phyloP scores from a whole-genome alignment of 140 eudicot species.

The Flaveria floridana region DNA sequence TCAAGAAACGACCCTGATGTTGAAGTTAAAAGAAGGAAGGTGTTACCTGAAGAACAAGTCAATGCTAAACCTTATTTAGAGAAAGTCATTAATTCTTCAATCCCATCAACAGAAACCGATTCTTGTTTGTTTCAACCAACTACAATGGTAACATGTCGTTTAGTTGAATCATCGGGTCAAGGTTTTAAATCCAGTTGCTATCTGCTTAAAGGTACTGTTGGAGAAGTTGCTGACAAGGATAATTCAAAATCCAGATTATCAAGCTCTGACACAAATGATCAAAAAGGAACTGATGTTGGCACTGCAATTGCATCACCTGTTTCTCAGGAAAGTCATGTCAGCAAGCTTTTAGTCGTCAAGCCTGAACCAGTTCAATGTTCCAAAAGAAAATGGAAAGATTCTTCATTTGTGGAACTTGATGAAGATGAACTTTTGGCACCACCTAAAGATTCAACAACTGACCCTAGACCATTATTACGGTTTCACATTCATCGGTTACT shows the following conservation, averaged over 20 bases:
- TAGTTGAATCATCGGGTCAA: slow-evolving; percentile 74
- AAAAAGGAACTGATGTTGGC: slow-evolving; percentile 43
- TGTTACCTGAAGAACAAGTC: slow-evolving; percentile 54
- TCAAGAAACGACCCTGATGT: slow-evolving; percentile 34
- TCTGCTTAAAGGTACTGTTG: slow-evolving; percentile 54
- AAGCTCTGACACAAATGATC: slow-evolving; percentile 52
- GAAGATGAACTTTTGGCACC: slow-evolving; percentile 48
- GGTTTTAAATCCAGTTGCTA: slow-evolving; percentile 77
- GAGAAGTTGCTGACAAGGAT: slow-evolving; percentile 31
- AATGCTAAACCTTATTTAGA: slow-evolving; percentile 43
- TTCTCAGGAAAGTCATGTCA: slow-evolving; percentile 89
- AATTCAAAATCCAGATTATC: slow-evolving; percentile 40
- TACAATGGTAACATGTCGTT: slow-evolving; percentile 46
- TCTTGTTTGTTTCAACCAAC: slow-evolving; percentile 39
- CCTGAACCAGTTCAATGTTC: slow-evolving; percentile 22
- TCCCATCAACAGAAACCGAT: slow-evolving; percentile 43
- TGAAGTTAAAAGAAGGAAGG: slow-evolving; percentile 50
- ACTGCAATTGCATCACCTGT: slow-evolving; percentile 80
- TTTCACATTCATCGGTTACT: slow-evolving; percentile 65
- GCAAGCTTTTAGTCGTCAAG: slow-evolving; percentile 54
- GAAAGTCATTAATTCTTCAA: slow-evolving; percentile 38
- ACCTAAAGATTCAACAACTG: slow-evolving; percentile 53
- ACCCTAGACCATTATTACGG: slow-evolving; percentile 76
- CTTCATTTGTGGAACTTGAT: slow-evolving; percentile 60
- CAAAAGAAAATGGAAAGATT: slow-evolving; percentile 36